These are phyloP conservation scores for Dothidotthia symphoricarpi DNA, from an alignment of 2,329 filamentous ascomycete species.

Conservation along the genomic window DNA sequence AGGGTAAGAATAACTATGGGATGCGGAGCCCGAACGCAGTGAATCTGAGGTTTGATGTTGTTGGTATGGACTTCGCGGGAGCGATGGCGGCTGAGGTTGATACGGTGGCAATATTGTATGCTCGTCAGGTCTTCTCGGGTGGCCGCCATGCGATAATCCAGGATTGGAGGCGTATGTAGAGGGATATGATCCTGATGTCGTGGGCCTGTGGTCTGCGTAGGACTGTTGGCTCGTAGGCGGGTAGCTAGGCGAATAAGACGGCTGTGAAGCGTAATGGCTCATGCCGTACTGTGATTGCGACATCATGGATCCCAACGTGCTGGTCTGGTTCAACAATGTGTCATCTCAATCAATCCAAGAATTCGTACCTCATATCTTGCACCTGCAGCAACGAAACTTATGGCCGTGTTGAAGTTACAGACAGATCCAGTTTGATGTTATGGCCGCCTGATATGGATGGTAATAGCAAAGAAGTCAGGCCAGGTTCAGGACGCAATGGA, in stretches of 20 bases:
- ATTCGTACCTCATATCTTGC: conserved; percentile 43
- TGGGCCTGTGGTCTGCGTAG: conserved; percentile 30
- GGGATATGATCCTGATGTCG: conserved; percentile 29
- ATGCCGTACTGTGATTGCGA: conserved; percentile 42
- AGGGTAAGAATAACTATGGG: conserved; percentile 35
- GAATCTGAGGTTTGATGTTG: conserved; percentile 32
- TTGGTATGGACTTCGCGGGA: conserved; percentile 36
- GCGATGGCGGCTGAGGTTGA: conserved; percentile 25
- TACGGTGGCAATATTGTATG: conserved; percentile 33
- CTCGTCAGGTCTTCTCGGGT: conserved; percentile 30
- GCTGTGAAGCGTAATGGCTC: conserved; percentile 35
- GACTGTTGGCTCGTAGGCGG: conserved; percentile 29
- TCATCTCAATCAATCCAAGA: not conserved
- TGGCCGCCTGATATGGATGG: conserved; percentile 22
- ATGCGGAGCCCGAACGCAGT: conserved; percentile 30
- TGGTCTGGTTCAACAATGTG: conserved; percentile 20
- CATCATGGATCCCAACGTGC: conserved; percentile 44
- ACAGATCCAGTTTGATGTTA: conserved; percentile 20
- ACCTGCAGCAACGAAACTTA: conserved; percentile 23
- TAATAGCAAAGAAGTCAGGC: conserved; percentile 22
- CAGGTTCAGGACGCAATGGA: conserved; percentile 8
- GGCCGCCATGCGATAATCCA: conserved; percentile 22
- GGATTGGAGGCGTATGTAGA: conserved; percentile 31
- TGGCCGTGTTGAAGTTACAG: conserved; percentile 21
- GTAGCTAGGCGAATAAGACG: conserved; percentile 36